Percentiles rank a stretch among this genome's conserved stretches.
Evolutionary conservation across 1,284 basidiomycete species (phyloP).

Genomic region (Xerocomus amazonicus): DNA sequence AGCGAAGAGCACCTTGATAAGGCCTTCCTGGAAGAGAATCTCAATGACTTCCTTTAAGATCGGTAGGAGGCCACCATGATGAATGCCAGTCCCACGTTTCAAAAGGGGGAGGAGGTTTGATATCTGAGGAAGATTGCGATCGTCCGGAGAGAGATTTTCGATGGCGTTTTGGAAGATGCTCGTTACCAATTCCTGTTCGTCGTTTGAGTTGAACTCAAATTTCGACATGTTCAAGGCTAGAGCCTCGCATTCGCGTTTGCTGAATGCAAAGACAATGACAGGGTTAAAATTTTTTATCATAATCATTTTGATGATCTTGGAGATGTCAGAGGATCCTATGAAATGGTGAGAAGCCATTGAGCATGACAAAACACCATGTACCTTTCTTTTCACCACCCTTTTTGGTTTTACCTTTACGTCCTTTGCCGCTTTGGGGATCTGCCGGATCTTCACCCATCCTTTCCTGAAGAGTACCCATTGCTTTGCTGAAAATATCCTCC

Average conservation of each 20-base stretch:
- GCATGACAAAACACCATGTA: slow-evolving; percentile 21
- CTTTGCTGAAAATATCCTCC: slow-evolving; percentile 97
- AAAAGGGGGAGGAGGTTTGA: slow-evolving; percentile 90
- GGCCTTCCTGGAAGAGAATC: slow-evolving; percentile 98
- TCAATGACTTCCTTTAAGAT: slow-evolving; percentile 99
- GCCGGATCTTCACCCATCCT: slow-evolving; percentile 91
- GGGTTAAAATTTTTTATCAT: slow-evolving; percentile 98
- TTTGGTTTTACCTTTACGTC: slow-evolving; percentile 84
- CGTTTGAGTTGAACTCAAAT: slow-evolving; percentile 92
- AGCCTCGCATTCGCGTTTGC: slow-evolving; percentile 96
- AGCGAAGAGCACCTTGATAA: slow-evolving; percentile 98
- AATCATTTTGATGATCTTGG: slow-evolving; percentile 99
- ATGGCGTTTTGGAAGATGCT: slow-evolving; percentile 97
- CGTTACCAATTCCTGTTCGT: slow-evolving; percentile 86
- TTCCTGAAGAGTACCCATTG: slow-evolving; percentile 91
- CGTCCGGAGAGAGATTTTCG: slow-evolving; percentile 83
- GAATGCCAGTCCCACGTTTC: slow-evolving; percentile 96
- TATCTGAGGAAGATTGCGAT: slow-evolving; percentile 92
- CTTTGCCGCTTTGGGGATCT: slow-evolving; percentile 76
- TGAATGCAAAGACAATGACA: slow-evolving; percentile 98
- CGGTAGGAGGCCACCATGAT: slow-evolving; percentile 96
- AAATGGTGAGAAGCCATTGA: slow-evolving; percentile 7
- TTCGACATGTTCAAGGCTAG: slow-evolving; percentile 92
- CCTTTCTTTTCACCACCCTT: slow-evolving; percentile 93
- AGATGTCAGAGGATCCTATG: slow-evolving; percentile 87